Conservation (phyloP, 208 protist species). For the Naegleria gruberi region DNA sequence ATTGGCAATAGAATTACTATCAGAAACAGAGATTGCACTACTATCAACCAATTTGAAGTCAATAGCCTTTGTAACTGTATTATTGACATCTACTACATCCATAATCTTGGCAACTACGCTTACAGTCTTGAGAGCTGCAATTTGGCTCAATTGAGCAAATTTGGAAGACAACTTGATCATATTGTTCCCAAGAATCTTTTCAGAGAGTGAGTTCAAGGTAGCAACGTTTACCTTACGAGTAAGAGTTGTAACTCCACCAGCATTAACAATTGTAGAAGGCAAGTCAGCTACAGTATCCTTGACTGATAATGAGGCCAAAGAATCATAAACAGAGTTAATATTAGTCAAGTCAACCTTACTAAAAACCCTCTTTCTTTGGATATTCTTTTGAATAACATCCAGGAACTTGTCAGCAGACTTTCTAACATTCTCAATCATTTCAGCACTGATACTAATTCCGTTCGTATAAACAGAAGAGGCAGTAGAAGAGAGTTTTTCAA, state of each 20-base stretch:
- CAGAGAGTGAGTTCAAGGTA: background rate
- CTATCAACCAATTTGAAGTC: too few species aligned
- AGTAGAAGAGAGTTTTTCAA: too few species aligned
- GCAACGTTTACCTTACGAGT: background rate
- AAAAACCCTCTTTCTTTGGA: background rate
- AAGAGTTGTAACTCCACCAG: background rate
- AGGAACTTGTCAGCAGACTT: too few species aligned
- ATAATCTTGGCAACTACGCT: background rate
- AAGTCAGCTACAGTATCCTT: background rate
- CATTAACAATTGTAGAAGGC: background rate
- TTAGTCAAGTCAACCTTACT: background rate
- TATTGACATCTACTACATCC: too few species aligned
- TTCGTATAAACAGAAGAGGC: too few species aligned
- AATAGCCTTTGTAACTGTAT: too few species aligned
- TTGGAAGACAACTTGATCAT: background rate
- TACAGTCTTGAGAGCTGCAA: background rate
- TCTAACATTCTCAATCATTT: too few species aligned
- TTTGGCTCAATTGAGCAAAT: background rate
- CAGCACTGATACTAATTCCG: too few species aligned
- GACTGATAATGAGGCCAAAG: background rate
- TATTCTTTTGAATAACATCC: too few species aligned
- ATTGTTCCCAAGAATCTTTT: background rate
- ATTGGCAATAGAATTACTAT: too few species aligned
- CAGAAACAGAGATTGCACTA: too few species aligned
- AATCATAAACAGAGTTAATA: background rate